Evolutionary conservation across 2,329 filamentous ascomycete species (phyloP).

Genomic region (Colletotrichum liaoningense): DNA sequence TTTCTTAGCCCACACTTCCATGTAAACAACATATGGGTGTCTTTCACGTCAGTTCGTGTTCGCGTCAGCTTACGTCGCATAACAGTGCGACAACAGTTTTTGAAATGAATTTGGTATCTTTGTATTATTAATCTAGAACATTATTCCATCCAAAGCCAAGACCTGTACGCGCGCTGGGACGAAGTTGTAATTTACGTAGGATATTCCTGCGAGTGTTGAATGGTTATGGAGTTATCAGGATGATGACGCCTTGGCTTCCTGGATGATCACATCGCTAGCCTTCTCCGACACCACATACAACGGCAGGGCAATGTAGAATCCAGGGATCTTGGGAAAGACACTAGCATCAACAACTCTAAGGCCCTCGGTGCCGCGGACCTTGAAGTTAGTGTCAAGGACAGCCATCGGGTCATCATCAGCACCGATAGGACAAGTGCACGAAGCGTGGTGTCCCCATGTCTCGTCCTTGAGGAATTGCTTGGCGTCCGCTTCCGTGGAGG

Average conservation of each 20-base stretch:
- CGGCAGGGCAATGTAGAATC: conserved; percentile 56
- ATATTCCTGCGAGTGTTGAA: background rate
- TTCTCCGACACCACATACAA: conserved; percentile 71
- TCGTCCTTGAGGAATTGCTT: conserved; percentile 27
- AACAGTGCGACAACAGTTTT: too few species aligned
- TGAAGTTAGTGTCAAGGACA: conserved; percentile 68
- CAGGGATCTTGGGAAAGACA: conserved; percentile 52
- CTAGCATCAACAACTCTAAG: conserved; percentile 73
- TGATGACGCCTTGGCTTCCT: background rate
- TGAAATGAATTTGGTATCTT: too few species aligned
- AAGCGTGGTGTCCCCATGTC: conserved; percentile 67
- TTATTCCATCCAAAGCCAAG: too few species aligned
- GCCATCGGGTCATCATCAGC: conserved; percentile 64
- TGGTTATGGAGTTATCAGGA: background rate
- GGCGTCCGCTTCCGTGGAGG: conserved; percentile 5
- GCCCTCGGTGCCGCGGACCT: conserved; percentile 64
- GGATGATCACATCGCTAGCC: conserved; percentile 53
- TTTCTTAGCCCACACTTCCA: rapidly evolving
- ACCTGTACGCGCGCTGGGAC: too few species aligned
- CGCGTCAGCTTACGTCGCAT: too few species aligned
- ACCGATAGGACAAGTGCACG: conserved; percentile 68
- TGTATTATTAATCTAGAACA: background rate
- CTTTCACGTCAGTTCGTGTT: too few species aligned
- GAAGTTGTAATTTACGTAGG: background rate
- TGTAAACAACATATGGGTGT: too few species aligned